Evolutionary conservation across 1,284 basidiomycete species (phyloP), one percentile per base, ranked within the genome.

Genomic region (Papiliotrema flavescens): DNA sequence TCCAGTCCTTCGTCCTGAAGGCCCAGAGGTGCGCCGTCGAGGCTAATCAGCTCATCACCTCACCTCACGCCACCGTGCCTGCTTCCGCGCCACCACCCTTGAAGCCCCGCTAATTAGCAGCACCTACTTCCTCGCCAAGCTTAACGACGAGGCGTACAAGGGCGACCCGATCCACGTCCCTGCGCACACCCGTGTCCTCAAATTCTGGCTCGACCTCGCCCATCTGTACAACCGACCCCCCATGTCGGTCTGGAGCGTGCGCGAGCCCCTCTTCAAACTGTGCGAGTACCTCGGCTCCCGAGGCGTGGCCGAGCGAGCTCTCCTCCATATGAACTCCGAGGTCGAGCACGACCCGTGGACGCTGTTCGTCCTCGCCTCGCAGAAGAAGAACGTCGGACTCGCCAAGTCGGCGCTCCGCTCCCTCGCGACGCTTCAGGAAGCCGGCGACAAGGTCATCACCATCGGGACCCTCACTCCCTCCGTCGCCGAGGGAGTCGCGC

Each of bases 1-100:
- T 65, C 14, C 43, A 60, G 1, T 54, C 51, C 23, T 63, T 53
- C 47, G 46, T 59, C 26, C 57, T 67, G 48, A 58, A 56, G 50
- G 57, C 65, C 13, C 45, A 51, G 19, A 62, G 59, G 65, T 67
- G 57, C 54, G 63, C 57, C n/a, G n/a, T n/a, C n/a, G n/a, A n/a
- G n/a, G n/a, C n/a, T n/a, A n/a, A n/a, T n/a, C 24, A 32, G 39
- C 23, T 40, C 35, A n/a, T 42, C 20, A 7, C 26, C 35, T 4
- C 13, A 3, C 1, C n/a, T 42, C 26, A 19, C 14, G 19, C 24
- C 15, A 17, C 22, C 15, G 1, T 35, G 19, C 34, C 47, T 34
- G 8, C 7, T 2, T 48, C n/a, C 8, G 17, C 22, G 2, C n/a
- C n/a, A n/a, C n/a, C n/a, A n/a, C n/a, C n/a, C 11, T 42, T 20